Evolutionary conservation across 495 filamentous ascomycete species (phyloP), one percentile per base, ranked within the genome.

Genomic region (Neurospora cerealis): DNA sequence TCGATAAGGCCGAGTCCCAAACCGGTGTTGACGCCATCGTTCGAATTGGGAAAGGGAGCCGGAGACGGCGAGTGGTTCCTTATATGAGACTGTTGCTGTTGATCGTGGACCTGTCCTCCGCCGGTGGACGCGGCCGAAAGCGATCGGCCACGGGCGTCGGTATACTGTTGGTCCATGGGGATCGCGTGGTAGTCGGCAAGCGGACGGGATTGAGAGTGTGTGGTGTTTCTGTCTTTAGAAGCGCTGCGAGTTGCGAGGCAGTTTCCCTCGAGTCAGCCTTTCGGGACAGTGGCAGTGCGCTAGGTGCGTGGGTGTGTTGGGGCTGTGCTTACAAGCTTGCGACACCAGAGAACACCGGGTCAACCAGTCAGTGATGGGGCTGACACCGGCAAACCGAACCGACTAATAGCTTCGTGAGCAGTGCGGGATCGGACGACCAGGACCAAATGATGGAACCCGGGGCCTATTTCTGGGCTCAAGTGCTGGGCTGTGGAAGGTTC

Each of bases 41-140:
- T 84, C 79, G 79, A 79, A 76, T 81, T 81, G 70, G 81, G 83
- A 78, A 82, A 83, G 79, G 79, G 80, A 74, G 81, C 81, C 75
- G 84, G 84, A 78, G 85, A 84, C 74, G 85, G 83, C 79, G 85
- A 87, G 76, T 82, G 84, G 69, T 85, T 82, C 78, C 82, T 86
- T 87, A 87, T 86, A 86, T 85, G 82, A 82, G 82, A 76, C 79
- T 83, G 83, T 46, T 83, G 83, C 28, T 66, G 54, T 36, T 66
- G 54, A 34, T 66, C 54, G 72, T 83, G 80, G 42, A 78, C 79
- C 34, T 69, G 71, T 54, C 75, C 79, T 69, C 74, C 80, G 73
- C 76, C 79, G 75, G 79, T 41, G 73, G 79, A 78, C 60, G 79
- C 38, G 76, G 80, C 81, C 78, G 85, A 86, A 72, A 80, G 83